Evolutionary conservation across 495 filamentous ascomycete genomes (phyloP), one percentile per base, ranked within the genome.

Genomic region (Xylaria telfairii): DNA sequence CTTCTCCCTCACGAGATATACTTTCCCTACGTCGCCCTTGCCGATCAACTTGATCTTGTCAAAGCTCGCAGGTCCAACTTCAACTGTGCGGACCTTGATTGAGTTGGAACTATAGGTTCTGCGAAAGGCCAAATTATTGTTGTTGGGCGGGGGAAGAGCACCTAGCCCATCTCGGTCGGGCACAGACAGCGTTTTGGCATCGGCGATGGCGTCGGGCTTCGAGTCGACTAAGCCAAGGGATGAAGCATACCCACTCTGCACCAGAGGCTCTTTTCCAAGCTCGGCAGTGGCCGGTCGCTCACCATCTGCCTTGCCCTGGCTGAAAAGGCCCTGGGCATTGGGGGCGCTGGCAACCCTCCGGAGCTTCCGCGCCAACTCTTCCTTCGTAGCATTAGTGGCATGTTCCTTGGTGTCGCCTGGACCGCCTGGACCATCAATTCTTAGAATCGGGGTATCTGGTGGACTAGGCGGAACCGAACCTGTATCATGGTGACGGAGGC

Each of bases 11-110:
- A 99, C 96, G 75, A 99, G 84, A 79, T 99, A 99, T 26, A 99
- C 96, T 83, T 99, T 99, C 39, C 96, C 96, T 32, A 99, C 96
- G 81, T 99, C 96, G 71, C 96, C 96, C 83, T 99, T 99, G 21
- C 96, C 96, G 78, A 99, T 96, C 81, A 99, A 85, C 77, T 98
- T 98, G 82, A 99, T 97, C 89, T 99, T 99, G 82, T 99, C 96
- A 77, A 99, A 99, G 75, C 96, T 99, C 69, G 91, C 86, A 8
- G 96, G 96, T 0, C 95, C 93, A 42, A 99, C 96, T 82, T 99
- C 96, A 61, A 99, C 96, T 80, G 97, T 92, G 73, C 95, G 89
- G 69, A 99, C 92, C 80, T 98, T 98, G 84, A 99, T 99, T 49
- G 96, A 98, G 77, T 98, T 99, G 67, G 96, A 97, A 81, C 96